Evolutionary conservation across 2,329 filamentous ascomycete genomes (phyloP), one percentile per base, ranked within the genome.

Genomic region (Cladophialophora immunda): DNA sequence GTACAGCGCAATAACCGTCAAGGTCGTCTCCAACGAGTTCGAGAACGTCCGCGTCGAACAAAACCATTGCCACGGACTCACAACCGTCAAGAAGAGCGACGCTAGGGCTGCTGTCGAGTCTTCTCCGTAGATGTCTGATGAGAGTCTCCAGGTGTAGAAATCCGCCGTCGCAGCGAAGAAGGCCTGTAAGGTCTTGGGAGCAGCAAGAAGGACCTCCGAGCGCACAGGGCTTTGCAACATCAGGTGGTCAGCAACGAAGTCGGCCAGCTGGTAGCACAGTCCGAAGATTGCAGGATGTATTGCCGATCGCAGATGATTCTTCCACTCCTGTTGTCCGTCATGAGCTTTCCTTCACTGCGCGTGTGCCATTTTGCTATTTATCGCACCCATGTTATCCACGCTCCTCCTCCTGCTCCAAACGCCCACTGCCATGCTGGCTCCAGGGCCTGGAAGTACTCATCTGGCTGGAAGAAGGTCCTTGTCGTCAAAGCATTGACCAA

Each of bases 21-120:
- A 81, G 0, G 91, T 92, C n/a, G 91, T 93, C 82, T 99, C 95
- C 4, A 98, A 82, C 60, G 90, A 95, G 80, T 99, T 99, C 62
- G 94, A 97, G 75, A 99, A 90, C 0, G 95, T 97, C 55, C 95
- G 87, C 0, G 93, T 94, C 1, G 93, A 95, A 80, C 91, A 95
- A 79, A 95, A 98, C 92, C 92, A 98, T 78, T 97, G 93, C 93
- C 95, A 99, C 6, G 95, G 92, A 78, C 89, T 97, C 74, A 89
- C 82, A 52, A 91, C 78, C 2, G 89, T 89, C 79, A 95, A 85
- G 66, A 86, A 84, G 54, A 97, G 82, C 89, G 91, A 86, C 70
- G 90, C 87, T 82, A 87, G 90, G 54, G 92, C 85, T 54, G 86
- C 84, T 73, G 85, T 83, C 76, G 85, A 90, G 62, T 84, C 83